These are phyloP conservation scores for Exophiala oligosperma DNA, from an alignment of 2,329 filamentous ascomycete species.

Conservation along the genomic window DNA sequence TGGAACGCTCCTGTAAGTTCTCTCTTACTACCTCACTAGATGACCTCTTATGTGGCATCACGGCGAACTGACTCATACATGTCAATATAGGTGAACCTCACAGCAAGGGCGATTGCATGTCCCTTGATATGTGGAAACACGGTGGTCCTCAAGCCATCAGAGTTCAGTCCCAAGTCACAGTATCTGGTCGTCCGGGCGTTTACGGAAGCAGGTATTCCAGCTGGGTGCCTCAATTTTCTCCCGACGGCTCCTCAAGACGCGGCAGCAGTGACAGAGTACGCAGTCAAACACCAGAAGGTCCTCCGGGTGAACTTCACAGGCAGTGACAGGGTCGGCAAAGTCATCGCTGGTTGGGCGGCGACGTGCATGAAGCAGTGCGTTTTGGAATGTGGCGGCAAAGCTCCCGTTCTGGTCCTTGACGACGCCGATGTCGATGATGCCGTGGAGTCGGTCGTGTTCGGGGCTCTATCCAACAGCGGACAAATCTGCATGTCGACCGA, in stretches of 20 bases:
- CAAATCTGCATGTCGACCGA: slow-evolving; percentile 88
- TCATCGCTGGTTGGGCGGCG: slow-evolving; percentile 70
- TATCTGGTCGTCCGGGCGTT: slow-evolving; percentile 64
- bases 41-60: too few species aligned
- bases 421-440: slow-evolving; percentile 75
- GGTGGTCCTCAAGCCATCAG: slow-evolving; percentile 84
- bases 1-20: slow-evolving; percentile 1
- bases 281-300: slow-evolving; percentile 67
- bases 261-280: slow-evolving; percentile 61
- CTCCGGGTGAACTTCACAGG: slow-evolving; percentile 79
- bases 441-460: slow-evolving; percentile 41
- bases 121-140: slow-evolving; percentile 67
- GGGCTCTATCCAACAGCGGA: slow-evolving; percentile 47
- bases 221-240: slow-evolving; percentile 71
- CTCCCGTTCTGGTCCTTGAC: slow-evolving; percentile 72
- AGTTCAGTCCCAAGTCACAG: slow-evolving; percentile 68
- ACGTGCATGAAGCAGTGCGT: slow-evolving; percentile 75
- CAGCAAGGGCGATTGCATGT: not conserved
- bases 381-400: slow-evolving; percentile 81
- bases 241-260: slow-evolving; percentile 62
- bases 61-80: too few species aligned
- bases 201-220: slow-evolving; percentile 72
- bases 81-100: not conserved
- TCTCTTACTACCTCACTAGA: not conserved
- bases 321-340: slow-evolving; percentile 67